Conservation (phyloP, 2,329 filamentous ascomycete genomes). For the Thielaviopsis populi region DNA sequence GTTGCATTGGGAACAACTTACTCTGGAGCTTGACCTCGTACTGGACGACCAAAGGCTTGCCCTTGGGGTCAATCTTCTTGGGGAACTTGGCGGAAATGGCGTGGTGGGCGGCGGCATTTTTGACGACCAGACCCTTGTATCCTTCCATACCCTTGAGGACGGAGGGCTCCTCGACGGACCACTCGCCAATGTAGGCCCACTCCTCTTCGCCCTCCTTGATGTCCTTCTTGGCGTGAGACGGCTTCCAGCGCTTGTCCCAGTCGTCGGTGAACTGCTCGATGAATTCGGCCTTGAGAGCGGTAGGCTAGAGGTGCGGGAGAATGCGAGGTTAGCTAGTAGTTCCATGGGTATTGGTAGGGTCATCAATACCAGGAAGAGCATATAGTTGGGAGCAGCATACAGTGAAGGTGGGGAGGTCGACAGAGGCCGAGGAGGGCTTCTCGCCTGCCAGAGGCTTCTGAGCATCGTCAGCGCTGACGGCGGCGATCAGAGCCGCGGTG, state of each 20-base stretch:
- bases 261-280: slow-evolving; percentile 96
- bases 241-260: slow-evolving; percentile 88
- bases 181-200: slow-evolving; percentile 95
- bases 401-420: slow-evolving; percentile 69
- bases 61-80: slow-evolving; percentile 93
- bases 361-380: not conserved
- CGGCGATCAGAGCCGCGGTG: slow-evolving; percentile 55
- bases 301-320: slow-evolving; percentile 44
- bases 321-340: not conserved
- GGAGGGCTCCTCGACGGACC: slow-evolving; percentile 86
- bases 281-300: slow-evolving; percentile 80
- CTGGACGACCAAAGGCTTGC: slow-evolving; percentile 90
- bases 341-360: not conserved
- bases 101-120: slow-evolving; percentile 95
- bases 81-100: slow-evolving; percentile 98
- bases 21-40: slow-evolving; percentile 99
- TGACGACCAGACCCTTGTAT: slow-evolving; percentile 93
- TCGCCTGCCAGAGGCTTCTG: slow-evolving; percentile 41
- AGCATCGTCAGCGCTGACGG: slow-evolving; percentile 21
- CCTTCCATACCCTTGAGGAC: slow-evolving; percentile 85
- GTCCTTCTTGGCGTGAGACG: slow-evolving; percentile 93
- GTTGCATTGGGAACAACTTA: slow-evolving; percentile 42
- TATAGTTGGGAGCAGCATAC: slow-evolving; percentile 39
- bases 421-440: slow-evolving; percentile 38
- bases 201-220: slow-evolving; percentile 58